These are phyloP conservation scores for Williopsis jadinii DNA, from an alignment of 1,139 yeast species.

Conservation along the genomic window DNA sequence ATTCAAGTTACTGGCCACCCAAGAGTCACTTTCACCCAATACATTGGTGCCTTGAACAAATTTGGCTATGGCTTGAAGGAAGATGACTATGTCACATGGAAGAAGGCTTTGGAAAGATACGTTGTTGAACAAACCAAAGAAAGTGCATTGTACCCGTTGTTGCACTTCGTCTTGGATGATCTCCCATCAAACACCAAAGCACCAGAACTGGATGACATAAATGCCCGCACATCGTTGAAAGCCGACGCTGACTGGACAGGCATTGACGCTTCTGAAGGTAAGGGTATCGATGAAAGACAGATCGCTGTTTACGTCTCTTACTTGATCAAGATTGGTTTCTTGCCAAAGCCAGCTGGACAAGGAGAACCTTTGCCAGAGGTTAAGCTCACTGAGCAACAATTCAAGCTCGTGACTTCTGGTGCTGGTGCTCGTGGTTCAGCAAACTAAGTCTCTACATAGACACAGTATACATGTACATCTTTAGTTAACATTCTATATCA, in stretches of 20 bases:
- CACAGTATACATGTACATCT: background rate
- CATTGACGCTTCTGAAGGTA: slow-evolving; percentile 57
- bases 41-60: slow-evolving; percentile 51
- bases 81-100: slow-evolving; percentile 75
- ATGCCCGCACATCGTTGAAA: slow-evolving; percentile 60
- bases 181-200: slow-evolving; percentile 89
- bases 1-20: slow-evolving; percentile 99
- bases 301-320: slow-evolving; percentile 77
- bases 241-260: slow-evolving; percentile 60
- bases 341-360: slow-evolving; percentile 47
- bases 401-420: slow-evolving; percentile 62
- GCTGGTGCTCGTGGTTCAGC: slow-evolving; percentile 78
- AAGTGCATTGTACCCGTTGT: slow-evolving; percentile 83
- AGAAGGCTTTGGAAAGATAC: slow-evolving; percentile 61
- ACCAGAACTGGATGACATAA: slow-evolving; percentile 86
- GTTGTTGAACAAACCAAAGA: slow-evolving; percentile 68
- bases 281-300: slow-evolving; percentile 60
- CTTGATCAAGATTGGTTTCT: slow-evolving; percentile 70
- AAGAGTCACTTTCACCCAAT: slow-evolving; percentile 71
- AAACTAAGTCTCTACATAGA: slow-evolving; percentile 9
- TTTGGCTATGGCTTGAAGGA: slow-evolving; percentile 68
- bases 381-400: slow-evolving; percentile 48
- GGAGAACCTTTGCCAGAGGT: slow-evolving; percentile 54
- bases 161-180: slow-evolving; percentile 90
- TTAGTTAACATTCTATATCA: background rate